Conservation (phyloP, 1,284 basidiomycete genomes). For the Apiotrichum gracile region DNA sequence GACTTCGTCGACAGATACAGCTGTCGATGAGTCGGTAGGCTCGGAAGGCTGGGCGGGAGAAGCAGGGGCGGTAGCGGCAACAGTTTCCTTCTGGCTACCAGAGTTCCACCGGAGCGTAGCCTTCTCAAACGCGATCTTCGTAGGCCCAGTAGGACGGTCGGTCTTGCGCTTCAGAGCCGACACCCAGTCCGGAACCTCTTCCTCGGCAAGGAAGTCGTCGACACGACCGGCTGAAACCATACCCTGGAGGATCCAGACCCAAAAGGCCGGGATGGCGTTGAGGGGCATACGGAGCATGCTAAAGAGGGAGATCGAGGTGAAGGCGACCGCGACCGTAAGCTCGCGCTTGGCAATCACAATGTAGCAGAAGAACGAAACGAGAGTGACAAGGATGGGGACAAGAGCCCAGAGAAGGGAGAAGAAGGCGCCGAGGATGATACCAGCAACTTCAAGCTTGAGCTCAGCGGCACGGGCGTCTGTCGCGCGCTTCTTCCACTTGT, state of each 20-base stretch:
- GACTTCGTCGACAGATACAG: slow-evolving; percentile 5
- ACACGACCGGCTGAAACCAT: slow-evolving; percentile 74
- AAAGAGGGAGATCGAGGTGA: slow-evolving; percentile 48
- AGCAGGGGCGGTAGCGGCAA: neutral
- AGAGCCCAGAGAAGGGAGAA: slow-evolving; percentile 24
- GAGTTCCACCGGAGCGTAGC: slow-evolving; percentile 67
- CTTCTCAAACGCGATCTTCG: slow-evolving; percentile 58
- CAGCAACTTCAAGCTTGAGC: slow-evolving; percentile 25
- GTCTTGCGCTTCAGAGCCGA: slow-evolving; percentile 55
- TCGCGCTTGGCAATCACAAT: slow-evolving; percentile 45
- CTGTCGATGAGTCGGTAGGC: slow-evolving; percentile 8
- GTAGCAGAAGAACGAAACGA: slow-evolving; percentile 46
- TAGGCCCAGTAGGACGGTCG: slow-evolving; percentile 16
- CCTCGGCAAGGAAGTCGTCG: slow-evolving; percentile 70
- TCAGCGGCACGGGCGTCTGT: slow-evolving; percentile 38
- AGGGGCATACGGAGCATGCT: slow-evolving; percentile 53
- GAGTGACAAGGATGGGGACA: slow-evolving; percentile 43
- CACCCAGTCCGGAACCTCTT: slow-evolving; percentile 68
- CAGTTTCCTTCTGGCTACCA: slow-evolving; percentile 33
- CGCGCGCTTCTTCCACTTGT: slow-evolving; percentile 44
- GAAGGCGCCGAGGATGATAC: neutral
- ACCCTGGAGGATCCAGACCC: slow-evolving; percentile 51
- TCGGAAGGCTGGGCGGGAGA: slow-evolving; percentile 17
- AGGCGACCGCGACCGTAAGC: slow-evolving; percentile 47
- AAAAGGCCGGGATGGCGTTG: slow-evolving; percentile 38